These are phyloP conservation scores for Apiotrichum domesticum DNA, from an alignment of 1,284 basidiomycete genomes.

Conservation along the genomic window DNA sequence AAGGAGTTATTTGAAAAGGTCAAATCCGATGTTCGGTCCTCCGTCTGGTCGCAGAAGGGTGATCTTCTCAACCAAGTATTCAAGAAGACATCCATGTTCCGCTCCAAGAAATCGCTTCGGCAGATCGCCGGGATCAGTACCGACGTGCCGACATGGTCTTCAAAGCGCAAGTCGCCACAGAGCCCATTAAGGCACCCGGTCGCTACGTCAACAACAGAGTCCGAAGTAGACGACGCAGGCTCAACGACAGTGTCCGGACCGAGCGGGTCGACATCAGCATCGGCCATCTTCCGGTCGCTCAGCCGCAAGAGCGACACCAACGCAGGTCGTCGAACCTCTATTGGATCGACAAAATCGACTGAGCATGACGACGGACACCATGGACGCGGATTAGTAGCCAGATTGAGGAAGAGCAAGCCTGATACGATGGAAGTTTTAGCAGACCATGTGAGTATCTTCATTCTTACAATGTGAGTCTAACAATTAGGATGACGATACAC, in stretches of 20 bases:
- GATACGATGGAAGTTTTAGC: neutral
- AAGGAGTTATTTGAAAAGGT: slow-evolving; percentile 75
- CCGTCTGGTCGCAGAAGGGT: slow-evolving; percentile 45
- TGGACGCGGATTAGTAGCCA: neutral
- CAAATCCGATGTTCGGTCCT: slow-evolving; percentile 53
- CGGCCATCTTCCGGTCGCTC: neutral
- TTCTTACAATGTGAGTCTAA: neutral
- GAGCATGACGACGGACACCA: neutral
- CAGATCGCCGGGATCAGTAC: slow-evolving; percentile 22
- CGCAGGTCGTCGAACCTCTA: neutral
- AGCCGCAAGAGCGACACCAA: neutral
- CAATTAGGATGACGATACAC: neutral
- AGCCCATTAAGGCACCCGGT: slow-evolving; percentile 9
- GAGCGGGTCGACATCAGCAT: neutral
- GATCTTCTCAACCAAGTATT: slow-evolving; percentile 44
- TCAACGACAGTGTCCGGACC: neutral
- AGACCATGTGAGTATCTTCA: neutral
- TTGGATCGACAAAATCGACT: neutral
- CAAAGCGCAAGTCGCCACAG: slow-evolving; percentile 2
- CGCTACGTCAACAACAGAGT: neutral
- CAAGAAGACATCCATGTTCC: slow-evolving; percentile 39
- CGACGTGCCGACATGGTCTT: neutral
- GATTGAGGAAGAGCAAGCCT: neutral
- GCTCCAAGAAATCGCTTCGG: slow-evolving; percentile 32
- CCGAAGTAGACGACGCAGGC: slow-evolving; percentile 9